Base-by-base conservation (phyloP, 192 early-diverging fungal genomes). In the Thoreauomyces humboldtii region DNA sequence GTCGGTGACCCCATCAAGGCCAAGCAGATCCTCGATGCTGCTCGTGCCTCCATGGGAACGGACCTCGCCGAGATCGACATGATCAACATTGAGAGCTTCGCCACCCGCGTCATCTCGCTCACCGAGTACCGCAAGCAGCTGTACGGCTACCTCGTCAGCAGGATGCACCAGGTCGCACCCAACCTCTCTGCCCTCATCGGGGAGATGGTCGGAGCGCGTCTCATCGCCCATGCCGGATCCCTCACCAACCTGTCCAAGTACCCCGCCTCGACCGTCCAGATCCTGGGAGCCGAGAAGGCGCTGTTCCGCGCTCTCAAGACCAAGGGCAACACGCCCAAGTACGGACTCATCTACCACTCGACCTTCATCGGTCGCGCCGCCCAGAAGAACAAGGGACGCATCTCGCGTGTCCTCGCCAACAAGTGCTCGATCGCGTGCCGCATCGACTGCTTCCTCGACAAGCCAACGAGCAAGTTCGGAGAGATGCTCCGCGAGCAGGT, bases 241-340 rank as follows among this genome's bases (percentile, higher is more conserved):
- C 77, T 98, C 72, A 94, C 93, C 80, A 99, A 94, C 73, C 80
- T 99, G 67, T 89, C 92, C 74, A 99, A 99, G 83, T 89, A 92
- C 76, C 98, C 98, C 29, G 96, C 96, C 51, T 92, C 90, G 44
- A 99, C 98, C 55, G 90, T 99, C 61, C 98, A 99, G 82, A 98
- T 99, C 60, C 86, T 99, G 19, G 98, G 98, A 76, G 98, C 98
- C 34, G 98, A 99, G 81, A 99, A 99, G 88, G 98, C 98, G n/a
- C 87, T 99, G 28, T 99, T 99, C 90, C 41, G 90, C 9, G 96
- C 96, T 29, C 82, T 99, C 64, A 99, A 99, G 84, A 98, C 95
- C 48, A 83, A 86, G 50, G 93, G 94, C 47, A 96, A 99, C 80
- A 99, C 96, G 1, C 96, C 95, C 74, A 99, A 99, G 75, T 99